A percentile compares a stretch with the other conserved stretches of the same genome.
Evolutionary conservation across 257 asterid species (phyloP).

Genomic region (Nicotiana sylvestris): DNA sequence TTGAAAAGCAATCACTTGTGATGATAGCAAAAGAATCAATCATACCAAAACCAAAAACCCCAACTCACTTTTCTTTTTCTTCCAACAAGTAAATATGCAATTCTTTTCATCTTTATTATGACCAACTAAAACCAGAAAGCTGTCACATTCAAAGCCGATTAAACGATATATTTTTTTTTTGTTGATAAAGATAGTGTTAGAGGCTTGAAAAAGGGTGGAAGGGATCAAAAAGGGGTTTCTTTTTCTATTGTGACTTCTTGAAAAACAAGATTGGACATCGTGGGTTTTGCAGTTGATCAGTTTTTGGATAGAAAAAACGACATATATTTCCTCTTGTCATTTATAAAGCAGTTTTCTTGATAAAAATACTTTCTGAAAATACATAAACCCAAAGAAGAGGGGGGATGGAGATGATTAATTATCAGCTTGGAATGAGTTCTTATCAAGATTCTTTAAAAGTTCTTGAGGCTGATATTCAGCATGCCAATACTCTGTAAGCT

Average conservation of each 20-base stretch:
- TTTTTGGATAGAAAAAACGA: slow-evolving; percentile 21
- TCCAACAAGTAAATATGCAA: slow-evolving; percentile 9
- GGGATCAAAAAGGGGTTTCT: neutral
- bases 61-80: slow-evolving; percentile 17
- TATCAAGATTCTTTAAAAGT: slow-evolving; percentile 61
- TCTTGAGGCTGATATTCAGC: slow-evolving; percentile 76
- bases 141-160: slow-evolving; percentile 26
- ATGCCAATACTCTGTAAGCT: slow-evolving; percentile 81
- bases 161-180: neutral
- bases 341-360: slow-evolving; percentile 22
- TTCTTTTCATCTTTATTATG: slow-evolving; percentile 27
- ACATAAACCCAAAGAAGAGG: slow-evolving; percentile 1
- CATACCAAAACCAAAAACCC: slow-evolving; percentile 21
- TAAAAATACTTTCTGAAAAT: neutral
- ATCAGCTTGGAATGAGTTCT: slow-evolving; percentile 58
- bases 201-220: slow-evolving; percentile 2
- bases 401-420: slow-evolving; percentile 64
- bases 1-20: slow-evolving; percentile 35
- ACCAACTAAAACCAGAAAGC: slow-evolving; percentile 20
- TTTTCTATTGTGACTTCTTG: slow-evolving; percentile 6
- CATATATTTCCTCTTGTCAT: slow-evolving; percentile 14
- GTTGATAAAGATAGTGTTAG: neutral
- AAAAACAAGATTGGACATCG: slow-evolving; percentile 26
- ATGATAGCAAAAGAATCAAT: slow-evolving; percentile 27
- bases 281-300: slow-evolving; percentile 20